These are phyloP conservation scores for Atractiella rhizophila DNA, from an alignment of 768 basidiomycete genomes.

Conservation along the genomic window DNA sequence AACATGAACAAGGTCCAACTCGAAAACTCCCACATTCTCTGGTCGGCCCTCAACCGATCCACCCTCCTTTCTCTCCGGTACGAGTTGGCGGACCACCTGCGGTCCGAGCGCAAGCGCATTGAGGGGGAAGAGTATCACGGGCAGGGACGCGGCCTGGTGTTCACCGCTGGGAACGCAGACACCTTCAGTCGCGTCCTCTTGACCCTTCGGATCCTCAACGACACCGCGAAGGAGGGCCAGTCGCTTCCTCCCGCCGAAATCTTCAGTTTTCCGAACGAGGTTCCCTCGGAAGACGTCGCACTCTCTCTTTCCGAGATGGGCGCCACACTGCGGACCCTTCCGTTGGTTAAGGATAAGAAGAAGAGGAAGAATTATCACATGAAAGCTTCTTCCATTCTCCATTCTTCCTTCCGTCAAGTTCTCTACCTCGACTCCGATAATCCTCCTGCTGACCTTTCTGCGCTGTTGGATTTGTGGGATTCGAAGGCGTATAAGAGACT, in stretches of 20 bases:
- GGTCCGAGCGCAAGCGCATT: not conserved
- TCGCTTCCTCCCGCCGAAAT: slow-evolving; percentile 21
- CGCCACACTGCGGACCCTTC: slow-evolving; percentile 5
- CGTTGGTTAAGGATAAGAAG: slow-evolving; percentile 16
- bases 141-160: slow-evolving; percentile 22
- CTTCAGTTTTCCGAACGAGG: slow-evolving; percentile 25
- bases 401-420: slow-evolving; percentile 20
- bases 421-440: slow-evolving; percentile 21
- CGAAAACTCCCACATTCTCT: no score
- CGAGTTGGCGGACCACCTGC: not conserved
- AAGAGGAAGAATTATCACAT: slow-evolving; percentile 23
- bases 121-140: no score
- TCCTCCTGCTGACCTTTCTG: not conserved
- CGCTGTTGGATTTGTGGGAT: slow-evolving; percentile 21
- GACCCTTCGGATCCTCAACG: slow-evolving; percentile 17
- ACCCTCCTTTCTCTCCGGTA: no score
- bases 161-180: slow-evolving; percentile 27
- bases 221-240: no score
- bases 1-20: no score
- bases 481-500: slow-evolving; percentile 22
- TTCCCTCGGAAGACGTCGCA: slow-evolving; percentile 16
- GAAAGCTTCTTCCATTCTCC: slow-evolving; percentile 19
- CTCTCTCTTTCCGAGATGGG: not conserved
- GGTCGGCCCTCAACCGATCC: no score
- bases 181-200: slow-evolving; percentile 19